Base-by-base conservation (phyloP, 2,329 filamentous ascomycete genomes). In the Lachnellula subtilissima region DNA sequence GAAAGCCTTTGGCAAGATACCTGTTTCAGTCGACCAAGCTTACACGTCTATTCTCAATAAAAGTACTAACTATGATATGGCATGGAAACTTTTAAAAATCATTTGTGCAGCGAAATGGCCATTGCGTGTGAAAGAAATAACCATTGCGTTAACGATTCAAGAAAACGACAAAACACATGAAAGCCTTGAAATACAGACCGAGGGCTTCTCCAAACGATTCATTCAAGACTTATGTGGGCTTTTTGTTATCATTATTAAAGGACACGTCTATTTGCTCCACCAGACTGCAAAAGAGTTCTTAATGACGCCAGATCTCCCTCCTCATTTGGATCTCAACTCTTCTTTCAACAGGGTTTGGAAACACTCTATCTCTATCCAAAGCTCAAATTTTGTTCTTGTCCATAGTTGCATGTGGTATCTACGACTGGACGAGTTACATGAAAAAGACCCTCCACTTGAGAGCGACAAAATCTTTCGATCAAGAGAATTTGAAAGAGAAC, bases 241-340 rank as follows among this genome's bases (percentile, higher is more conserved):
- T 5, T 73, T 75, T 49, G 59, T 75, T 2, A 64, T 51, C 17
- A 61, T 75, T 17, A 55, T 67, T 1, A 60, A 72, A 46, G 58
- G 53, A 4, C 67, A 56, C 50, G 59, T 75, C 4, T 75, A 71
- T 58, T 61, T 75, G 5, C 60, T 75, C 37, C 73, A 75, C 35
- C 71, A 75, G 56, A 75, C 73, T 1, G 73, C 71, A 0, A 73
- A 64, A 52, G 71, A 74, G 45, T 74, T 74, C 56, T 53, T 75
- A 3, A n/a, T 50, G 15, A 11, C 36, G 11, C 9, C 15, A 11
- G 36, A 4, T 11, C 9, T 11, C 15, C 36, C 15, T 2, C 11
- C 9, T 11, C 11, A 39, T 2, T 15, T 15, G 15, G 11, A 39
- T 39, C 9, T 15, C 11, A 39, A 2, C 36, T 11, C 36, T 39